Base-by-base conservation (phyloP, 2,329 filamentous ascomycete genomes). In the Basipetospora chlamydospora region DNA sequence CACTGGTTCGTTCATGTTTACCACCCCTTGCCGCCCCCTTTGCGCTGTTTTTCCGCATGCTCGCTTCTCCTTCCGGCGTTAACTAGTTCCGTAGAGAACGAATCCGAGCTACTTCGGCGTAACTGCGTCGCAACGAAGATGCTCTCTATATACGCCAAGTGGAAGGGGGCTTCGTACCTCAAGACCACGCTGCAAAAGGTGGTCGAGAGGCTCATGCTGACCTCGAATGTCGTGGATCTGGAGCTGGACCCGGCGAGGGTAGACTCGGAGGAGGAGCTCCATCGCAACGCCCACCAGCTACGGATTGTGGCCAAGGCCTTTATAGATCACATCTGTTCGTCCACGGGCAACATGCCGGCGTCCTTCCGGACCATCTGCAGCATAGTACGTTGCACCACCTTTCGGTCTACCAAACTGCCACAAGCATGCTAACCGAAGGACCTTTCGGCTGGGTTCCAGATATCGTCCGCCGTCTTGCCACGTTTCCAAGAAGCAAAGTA, bases 121-220 rank as follows among this genome's bases (percentile, higher is more conserved):
- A 77, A 77, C 22, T 80, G 74, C 44, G 76, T 81, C 2, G 72
- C 74, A n/a, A 80, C 77, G 2, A 81, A 80, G 49, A 77, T 80
- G 67, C 61, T 81, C 3, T 79, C 77, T 1, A 65, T 80, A 6
- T 81, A 79, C 46, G 76, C 75, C 5, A 80, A 77, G 47, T 81
- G 77, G 77, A 80, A 80, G 54, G 77, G 77, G 10, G 59, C 66
- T 12, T 52, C 63, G 4, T 81, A 81, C 47, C 62, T 81, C 25
- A 72, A 70, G 44, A 59, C 63, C 11, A 80, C 77, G 2, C 58
- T 81, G 8, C 73, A 78, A 44, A 77, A 77, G 46, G 73, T 80
- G 3, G 55, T 81, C 2, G 74, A 80, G 49, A 61, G 75, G 34
- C 58, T 81, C 28, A 75, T 80, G 61, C 50, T 75, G 22, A 77